A percentile compares a stretch with the other conserved stretches of the same genome.
These are phyloP conservation scores for Xerocomus brunneocitrinus DNA, from an alignment of 768 basidiomycete genomes.

Conservation along the genomic window DNA sequence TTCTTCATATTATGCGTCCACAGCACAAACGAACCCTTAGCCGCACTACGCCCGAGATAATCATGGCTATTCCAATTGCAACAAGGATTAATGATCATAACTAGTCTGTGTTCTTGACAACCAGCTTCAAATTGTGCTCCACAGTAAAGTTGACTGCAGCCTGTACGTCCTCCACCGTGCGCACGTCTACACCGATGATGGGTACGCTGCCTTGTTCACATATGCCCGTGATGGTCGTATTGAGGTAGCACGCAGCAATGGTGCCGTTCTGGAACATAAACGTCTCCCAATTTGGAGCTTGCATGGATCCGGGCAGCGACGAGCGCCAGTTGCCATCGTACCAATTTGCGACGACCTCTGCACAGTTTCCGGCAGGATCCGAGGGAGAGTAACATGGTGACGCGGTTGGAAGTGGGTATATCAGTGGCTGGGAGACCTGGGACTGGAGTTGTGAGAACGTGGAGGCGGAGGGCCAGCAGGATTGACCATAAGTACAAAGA, in stretches of 20 bases:
- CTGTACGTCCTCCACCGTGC: slow-evolving; percentile 22
- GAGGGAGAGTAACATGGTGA: slow-evolving; percentile 17
- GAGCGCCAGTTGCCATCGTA: slow-evolving; percentile 39
- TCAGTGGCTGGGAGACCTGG: slow-evolving; percentile 14
- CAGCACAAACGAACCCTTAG: slow-evolving; percentile 35
- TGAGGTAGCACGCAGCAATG: slow-evolving; percentile 33
- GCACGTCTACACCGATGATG: slow-evolving; percentile 23
- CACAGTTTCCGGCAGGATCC: slow-evolving; percentile 36
- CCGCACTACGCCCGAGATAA: slow-evolving; percentile 38
- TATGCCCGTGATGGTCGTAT: slow-evolving; percentile 25
- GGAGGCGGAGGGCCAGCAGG: slow-evolving; percentile 17
- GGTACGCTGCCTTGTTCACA: slow-evolving; percentile 27
- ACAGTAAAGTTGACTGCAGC: slow-evolving; percentile 23
- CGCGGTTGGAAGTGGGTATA: slow-evolving; percentile 12
- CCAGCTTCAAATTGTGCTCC: slow-evolving; percentile 18
- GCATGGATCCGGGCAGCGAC: slow-evolving; percentile 38
- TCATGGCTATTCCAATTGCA: slow-evolving; percentile 31
- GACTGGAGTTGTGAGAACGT: slow-evolving; percentile 15
- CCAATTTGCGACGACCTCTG: slow-evolving; percentile 26
- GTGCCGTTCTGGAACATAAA: slow-evolving; percentile 40
- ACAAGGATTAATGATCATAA: neutral
- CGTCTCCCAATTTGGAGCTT: slow-evolving; percentile 32
- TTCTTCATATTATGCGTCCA: slow-evolving; percentile 43
- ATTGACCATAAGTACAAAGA: slow-evolving; percentile 15
- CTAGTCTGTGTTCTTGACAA: slow-evolving; percentile 22